Evolutionary conservation across 331 rosid genomes (phyloP).

Genomic region (Arachis monticola): DNA sequence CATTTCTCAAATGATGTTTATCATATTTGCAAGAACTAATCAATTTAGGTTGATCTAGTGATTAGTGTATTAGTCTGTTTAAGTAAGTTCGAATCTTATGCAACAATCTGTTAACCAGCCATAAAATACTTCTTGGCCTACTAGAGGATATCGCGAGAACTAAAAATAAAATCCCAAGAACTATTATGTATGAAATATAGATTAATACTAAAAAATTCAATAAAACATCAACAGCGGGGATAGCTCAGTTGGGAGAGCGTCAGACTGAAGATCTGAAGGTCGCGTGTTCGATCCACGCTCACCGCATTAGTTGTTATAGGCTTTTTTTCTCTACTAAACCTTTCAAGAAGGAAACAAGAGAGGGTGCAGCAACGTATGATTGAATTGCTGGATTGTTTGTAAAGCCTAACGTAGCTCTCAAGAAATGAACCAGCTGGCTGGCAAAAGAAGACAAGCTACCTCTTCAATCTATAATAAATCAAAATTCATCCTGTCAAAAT

Average conservation of each 20-base stretch:
- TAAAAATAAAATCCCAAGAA: too few species aligned
- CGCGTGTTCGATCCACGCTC: conserved; percentile 96
- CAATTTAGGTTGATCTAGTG: too few species aligned
- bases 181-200: too few species aligned
- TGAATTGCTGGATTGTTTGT: not conserved
- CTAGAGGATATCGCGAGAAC: too few species aligned
- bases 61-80: too few species aligned
- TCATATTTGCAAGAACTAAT: not conserved
- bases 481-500: too few species aligned
- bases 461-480: too few species aligned
- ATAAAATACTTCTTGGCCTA: too few species aligned
- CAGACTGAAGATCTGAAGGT: conserved; percentile 93
- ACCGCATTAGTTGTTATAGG: conserved; percentile 47
- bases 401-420: not conserved
- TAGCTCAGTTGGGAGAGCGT: conserved; percentile 84
- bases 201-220: too few species aligned
- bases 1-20: not conserved
- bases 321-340: too few species aligned
- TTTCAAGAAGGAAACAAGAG: not conserved
- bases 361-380: not conserved
- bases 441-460: not conserved
- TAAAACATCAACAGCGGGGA: conserved; percentile 12
- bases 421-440: conserved; percentile 32
- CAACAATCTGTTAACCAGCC: too few species aligned
- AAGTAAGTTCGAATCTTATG: too few species aligned